These are phyloP conservation scores for Hypoxylon sp. DNA, from an alignment of 2,329 filamentous ascomycete species.

Conservation along the genomic window DNA sequence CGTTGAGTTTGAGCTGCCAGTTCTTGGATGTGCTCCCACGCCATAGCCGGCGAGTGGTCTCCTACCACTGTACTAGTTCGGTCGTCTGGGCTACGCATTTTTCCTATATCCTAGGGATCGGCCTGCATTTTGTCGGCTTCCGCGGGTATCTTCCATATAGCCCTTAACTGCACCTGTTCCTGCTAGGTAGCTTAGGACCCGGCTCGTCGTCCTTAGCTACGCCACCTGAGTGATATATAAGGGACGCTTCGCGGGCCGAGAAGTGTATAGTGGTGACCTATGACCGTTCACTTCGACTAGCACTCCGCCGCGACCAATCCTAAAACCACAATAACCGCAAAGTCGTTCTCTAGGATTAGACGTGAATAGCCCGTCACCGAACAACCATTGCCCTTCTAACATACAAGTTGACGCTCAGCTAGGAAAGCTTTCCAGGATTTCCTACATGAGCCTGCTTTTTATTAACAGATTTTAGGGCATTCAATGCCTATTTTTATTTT, in stretches of 20 bases:
- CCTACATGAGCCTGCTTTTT: neutral
- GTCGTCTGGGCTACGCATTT: constrained; percentile 2
- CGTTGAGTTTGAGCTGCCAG: constrained; percentile 6
- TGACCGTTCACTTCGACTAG: neutral
- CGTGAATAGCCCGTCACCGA: neutral
- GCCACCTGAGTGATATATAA: neutral
- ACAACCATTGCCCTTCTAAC: neutral
- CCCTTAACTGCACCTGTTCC: neutral
- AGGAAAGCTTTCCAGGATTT: neutral
- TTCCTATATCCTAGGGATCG: neutral
- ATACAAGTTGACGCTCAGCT: neutral
- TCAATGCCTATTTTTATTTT: neutral
- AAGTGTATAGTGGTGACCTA: neutral
- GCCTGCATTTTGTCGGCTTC: neutral
- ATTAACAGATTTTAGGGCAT: neutral
- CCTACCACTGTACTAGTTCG: constrained; percentile 5
- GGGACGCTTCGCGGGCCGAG: neutral
- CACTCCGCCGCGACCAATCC: neutral
- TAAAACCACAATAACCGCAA: neutral
- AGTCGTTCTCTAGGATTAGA: neutral
- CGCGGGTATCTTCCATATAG: neutral
- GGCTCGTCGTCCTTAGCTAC: neutral
- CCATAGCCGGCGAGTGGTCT: constrained; percentile 6
- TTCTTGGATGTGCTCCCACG: constrained; percentile 4
- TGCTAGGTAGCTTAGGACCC: neutral